These are phyloP conservation scores for Candolleomyces eurysporus DNA, from an alignment of 768 basidiomycete genomes.

Conservation along the genomic window DNA sequence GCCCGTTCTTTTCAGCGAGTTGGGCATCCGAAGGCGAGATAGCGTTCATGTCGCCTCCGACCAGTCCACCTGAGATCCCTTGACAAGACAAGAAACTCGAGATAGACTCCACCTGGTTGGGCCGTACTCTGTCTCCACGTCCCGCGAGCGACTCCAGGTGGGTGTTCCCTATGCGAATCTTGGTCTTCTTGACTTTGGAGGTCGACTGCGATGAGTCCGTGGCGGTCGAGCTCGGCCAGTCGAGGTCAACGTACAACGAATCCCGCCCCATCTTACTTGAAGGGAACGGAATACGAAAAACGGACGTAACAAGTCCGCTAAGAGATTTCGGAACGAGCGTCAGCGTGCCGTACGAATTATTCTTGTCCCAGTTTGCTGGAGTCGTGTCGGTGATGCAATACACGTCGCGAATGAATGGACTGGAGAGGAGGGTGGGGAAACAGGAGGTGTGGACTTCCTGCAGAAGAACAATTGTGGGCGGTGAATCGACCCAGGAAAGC, in stretches of 20 bases:
- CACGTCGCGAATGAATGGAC: not conserved
- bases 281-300: not conserved
- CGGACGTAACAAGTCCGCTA: not conserved
- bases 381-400: not conserved
- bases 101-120: not conserved
- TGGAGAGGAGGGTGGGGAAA: not conserved
- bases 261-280: not conserved
- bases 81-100: not conserved
- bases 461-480: not conserved
- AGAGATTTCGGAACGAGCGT: not conserved
- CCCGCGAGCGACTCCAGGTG: not conserved
- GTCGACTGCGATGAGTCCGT: not conserved
- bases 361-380: not conserved
- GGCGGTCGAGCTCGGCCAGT: not conserved
- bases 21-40: not conserved
- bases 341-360: not conserved
- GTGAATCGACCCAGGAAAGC: not conserved
- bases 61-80: not conserved
- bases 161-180: not conserved
- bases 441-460: not conserved
- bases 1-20: not conserved
- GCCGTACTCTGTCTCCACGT: not conserved
- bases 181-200: not conserved
- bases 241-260: not conserved
- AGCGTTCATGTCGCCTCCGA: not conserved